phyloP scores from a whole-genome alignment of 352 stramenopile species.

The Thalassiosira hispida region DNA sequence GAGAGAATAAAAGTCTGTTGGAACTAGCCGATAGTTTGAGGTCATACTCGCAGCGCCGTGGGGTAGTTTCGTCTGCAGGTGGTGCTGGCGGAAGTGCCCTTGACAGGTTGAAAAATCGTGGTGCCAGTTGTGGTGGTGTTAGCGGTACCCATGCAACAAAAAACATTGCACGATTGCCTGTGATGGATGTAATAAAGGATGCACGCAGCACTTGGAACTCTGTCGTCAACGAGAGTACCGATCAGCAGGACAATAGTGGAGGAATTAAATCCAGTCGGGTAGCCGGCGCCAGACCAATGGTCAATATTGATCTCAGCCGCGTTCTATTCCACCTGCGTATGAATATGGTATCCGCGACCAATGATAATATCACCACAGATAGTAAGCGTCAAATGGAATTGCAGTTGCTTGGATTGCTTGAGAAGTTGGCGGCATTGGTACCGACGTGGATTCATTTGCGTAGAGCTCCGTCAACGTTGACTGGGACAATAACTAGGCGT shows the following conservation, averaged over 20 bases:
- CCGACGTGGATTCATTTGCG: slow-evolving; percentile 26
- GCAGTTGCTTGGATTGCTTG: slow-evolving; percentile 20
- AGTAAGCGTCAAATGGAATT: slow-evolving; percentile 36
- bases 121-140: neutral
- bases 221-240: neutral
- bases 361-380: neutral
- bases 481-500: too few species aligned
- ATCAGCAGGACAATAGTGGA: neutral
- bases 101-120: slow-evolving; percentile 4
- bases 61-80: neutral
- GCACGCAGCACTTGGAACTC: slow-evolving; percentile 14
- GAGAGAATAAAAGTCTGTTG: slow-evolving; percentile 17
- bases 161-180: slow-evolving; percentile 12
- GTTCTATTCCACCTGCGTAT: slow-evolving; percentile 35
- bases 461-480: slow-evolving; percentile 9
- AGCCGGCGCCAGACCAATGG: neutral
- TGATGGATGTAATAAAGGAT: slow-evolving; percentile 32
- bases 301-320: slow-evolving; percentile 23
- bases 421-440: neutral
- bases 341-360: slow-evolving; percentile 12
- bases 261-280: neutral
- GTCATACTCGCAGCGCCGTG: slow-evolving; percentile 22
- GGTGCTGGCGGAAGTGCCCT: slow-evolving; percentile 5
- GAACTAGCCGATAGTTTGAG: slow-evolving; percentile 32
- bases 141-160: neutral